Conservation (phyloP, 345 rosid genomes). For the Firmiana major region DNA sequence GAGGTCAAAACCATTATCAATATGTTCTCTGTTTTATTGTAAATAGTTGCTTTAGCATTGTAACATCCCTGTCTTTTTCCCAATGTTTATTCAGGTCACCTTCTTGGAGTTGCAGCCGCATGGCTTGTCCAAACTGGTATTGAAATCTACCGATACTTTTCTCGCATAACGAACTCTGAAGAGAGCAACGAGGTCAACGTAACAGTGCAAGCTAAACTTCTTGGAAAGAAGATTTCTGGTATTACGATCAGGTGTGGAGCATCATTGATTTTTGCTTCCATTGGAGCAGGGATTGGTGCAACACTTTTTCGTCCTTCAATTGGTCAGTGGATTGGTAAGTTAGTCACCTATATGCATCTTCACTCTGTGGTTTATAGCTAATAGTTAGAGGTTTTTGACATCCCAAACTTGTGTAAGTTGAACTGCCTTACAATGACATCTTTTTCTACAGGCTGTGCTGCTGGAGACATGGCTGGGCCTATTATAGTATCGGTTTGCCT, state of each 20-base stretch:
- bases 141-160: conserved; percentile 58
- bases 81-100: conserved; percentile 53
- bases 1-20: conserved; percentile 45
- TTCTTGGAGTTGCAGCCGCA: conserved; percentile 73
- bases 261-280: conserved; percentile 78
- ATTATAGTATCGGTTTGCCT: conserved; percentile 55
- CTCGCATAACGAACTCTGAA: conserved; percentile 31
- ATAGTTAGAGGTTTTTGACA: not conserved
- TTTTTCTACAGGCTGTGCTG: conserved; percentile 58
- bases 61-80: conserved; percentile 7
- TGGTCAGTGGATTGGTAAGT: conserved; percentile 96
- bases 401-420: not conserved
- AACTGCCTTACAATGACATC: not conserved
- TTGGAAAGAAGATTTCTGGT: conserved; percentile 65
- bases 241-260: conserved; percentile 68
- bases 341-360: not conserved
- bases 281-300: conserved; percentile 91
- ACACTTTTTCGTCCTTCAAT: conserved; percentile 62
- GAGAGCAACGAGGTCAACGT: conserved; percentile 35
- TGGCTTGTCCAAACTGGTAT: conserved; percentile 89
- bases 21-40: not conserved
- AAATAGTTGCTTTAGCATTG: conserved; percentile 7
- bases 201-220: conserved; percentile 48
- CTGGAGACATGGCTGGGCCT: conserved; percentile 87
- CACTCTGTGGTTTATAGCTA: not conserved